These are phyloP conservation scores for Suhomyces anneliseae DNA, from an alignment of 1,139 yeast species.

Conservation along the genomic window DNA sequence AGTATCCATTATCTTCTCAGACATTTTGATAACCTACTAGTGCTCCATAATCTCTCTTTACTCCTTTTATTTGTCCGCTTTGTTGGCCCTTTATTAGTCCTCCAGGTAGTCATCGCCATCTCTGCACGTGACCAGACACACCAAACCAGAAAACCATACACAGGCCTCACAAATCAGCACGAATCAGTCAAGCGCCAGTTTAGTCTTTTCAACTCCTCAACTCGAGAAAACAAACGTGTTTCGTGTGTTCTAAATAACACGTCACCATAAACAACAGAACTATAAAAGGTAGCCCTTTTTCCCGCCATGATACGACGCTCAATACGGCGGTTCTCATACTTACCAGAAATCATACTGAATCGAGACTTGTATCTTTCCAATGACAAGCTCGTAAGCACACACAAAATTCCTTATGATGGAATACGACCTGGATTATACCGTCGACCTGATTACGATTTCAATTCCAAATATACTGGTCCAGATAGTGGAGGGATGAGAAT, in stretches of 20 bases:
- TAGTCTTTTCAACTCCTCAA: too few relatives aligned
- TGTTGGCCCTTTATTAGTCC: neutral
- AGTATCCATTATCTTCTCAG: too few relatives aligned
- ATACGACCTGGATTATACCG: constrained; percentile 17
- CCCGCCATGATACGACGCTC: neutral
- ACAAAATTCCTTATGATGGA: constrained; percentile 14
- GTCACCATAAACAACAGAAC: too few relatives aligned
- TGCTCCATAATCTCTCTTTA: too few relatives aligned
- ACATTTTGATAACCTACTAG: too few relatives aligned
- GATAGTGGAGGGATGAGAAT: constrained; percentile 14
- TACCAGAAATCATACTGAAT: constrained; percentile 17
- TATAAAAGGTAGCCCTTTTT: too few relatives aligned
- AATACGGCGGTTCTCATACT: neutral
- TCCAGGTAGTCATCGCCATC: neutral
- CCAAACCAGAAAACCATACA: too few relatives aligned
- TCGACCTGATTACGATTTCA: constrained; percentile 17
- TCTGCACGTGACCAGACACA: neutral
- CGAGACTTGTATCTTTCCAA: constrained; percentile 17
- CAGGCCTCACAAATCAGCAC: neutral
- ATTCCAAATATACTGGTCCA: constrained; percentile 14
- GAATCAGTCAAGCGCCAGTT: too few relatives aligned
- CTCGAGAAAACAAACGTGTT: too few relatives aligned
- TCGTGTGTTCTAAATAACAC: too few relatives aligned
- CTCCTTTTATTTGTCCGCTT: too few relatives aligned
- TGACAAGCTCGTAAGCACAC: constrained; percentile 10